Conservation (phyloP, 2,329 filamentous ascomycete species). For the Colletotrichum sp. region DNA sequence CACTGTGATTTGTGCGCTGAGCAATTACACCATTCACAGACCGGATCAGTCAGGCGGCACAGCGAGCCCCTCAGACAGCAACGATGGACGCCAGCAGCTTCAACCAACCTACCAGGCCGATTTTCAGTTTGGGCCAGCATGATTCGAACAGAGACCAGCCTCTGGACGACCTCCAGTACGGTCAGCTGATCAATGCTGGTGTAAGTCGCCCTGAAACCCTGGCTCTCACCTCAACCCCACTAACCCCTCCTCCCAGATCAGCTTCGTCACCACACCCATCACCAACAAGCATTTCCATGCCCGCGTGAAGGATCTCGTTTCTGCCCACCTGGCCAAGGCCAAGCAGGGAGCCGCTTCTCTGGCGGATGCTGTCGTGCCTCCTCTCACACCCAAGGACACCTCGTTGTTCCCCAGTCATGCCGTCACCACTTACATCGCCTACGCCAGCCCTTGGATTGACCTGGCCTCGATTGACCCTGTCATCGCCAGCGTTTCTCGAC, state of each 20-base stretch:
- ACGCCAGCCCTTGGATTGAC: conserved; percentile 92
- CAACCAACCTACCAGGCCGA: conserved; percentile 33
- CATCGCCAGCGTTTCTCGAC: conserved; percentile 84
- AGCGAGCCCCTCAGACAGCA: not conserved
- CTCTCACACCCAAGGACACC: conserved; percentile 82
- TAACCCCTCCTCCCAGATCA: conserved; percentile 62
- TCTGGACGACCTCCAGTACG: conserved; percentile 68
- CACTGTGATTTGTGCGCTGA: conserved; percentile 12
- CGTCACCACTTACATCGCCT: conserved; percentile 77
- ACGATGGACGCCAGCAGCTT: conserved; percentile 12
- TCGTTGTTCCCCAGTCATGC: conserved; percentile 70
- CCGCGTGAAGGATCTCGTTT: conserved; percentile 68
- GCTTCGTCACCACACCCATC: conserved; percentile 79
- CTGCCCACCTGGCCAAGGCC: conserved; percentile 56
- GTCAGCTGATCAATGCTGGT: conserved; percentile 71
- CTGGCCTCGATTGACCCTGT: conserved; percentile 82
- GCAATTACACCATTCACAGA: conserved; percentile 13
- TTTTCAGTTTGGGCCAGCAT: conserved; percentile 77
- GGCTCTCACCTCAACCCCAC: not conserved
- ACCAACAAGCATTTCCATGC: conserved; percentile 76
- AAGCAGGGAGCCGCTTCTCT: conserved; percentile 44
- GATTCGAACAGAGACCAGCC: conserved; percentile 67
- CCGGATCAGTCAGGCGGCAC: not conserved
- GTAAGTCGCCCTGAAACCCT: conserved; percentile 51
- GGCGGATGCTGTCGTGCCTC: conserved; percentile 64